phyloP scores from a whole-genome alignment of 2,329 filamentous ascomycete genomes.

The Penicillium carneum region DNA sequence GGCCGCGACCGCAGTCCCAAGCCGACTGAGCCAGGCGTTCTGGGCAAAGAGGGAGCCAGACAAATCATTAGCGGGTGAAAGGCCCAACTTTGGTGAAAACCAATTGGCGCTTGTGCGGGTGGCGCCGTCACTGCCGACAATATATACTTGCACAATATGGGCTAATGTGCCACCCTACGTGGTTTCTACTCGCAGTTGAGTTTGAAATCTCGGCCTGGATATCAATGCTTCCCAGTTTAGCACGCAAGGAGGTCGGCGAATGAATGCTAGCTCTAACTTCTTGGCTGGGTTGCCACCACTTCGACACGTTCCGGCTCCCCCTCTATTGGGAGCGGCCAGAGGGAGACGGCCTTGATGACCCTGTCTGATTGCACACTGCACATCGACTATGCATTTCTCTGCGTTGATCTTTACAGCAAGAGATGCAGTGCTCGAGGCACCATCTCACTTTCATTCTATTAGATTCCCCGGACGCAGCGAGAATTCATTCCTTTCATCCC shows the following conservation, averaged over 20 bases:
- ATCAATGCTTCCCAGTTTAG: background rate
- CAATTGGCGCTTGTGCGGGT: background rate
- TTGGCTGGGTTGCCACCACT: constrained; percentile 4
- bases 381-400: constrained; percentile 9
- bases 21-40: constrained; percentile 87
- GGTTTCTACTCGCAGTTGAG: background rate
- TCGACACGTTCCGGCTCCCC: background rate
- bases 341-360: constrained; percentile 1
- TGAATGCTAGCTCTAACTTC: background rate
- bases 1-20: constrained; percentile 90
- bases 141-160: background rate
- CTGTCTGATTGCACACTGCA: constrained; percentile 14
- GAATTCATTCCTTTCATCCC: constrained; percentile 19
- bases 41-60: constrained; percentile 93
- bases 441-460: constrained; percentile 29
- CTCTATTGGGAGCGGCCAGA: background rate
- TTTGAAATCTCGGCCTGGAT: background rate
- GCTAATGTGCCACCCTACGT: background rate
- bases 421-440: constrained; percentile 22
- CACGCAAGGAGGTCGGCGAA: background rate
- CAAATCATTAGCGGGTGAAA: constrained; percentile 75
- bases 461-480: constrained; percentile 36
- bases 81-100: background rate
- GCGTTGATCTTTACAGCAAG: constrained; percentile 18
- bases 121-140: background rate